Evolutionary conservation across 2,329 filamentous ascomycete genomes (phyloP), one percentile per base, ranked within the genome.

Genomic region (Exophiala dermatitidis): DNA sequence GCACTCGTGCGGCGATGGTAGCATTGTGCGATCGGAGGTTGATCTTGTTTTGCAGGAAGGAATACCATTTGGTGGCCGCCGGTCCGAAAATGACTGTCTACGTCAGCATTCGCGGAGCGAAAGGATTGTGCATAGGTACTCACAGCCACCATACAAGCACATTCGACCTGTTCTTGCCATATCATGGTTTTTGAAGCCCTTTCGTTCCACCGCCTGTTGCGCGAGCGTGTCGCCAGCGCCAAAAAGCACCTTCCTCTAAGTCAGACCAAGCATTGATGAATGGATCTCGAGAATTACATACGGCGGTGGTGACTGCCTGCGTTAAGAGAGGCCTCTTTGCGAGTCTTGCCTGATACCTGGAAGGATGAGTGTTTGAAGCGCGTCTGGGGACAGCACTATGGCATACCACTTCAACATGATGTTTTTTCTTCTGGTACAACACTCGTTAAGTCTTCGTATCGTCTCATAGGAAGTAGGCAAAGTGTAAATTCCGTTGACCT

Each of bases 181-280:
- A 65, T 91, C 85, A 69, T 98, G 91, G 60, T 86, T 85, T 62
- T 84, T 73, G 29, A 86, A 62, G 12, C 90, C 90, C 65, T 79
- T 84, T 69, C 83, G 84, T 73, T 97, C 91, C 55, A 98, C 87
- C 34, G 82, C 77, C 73, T 97, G 91, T 72, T 98, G 93, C 36
- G 93, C 89, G 62, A 94, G 84, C 56, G 86, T 77, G 73, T 98
- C 93, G 65, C 93, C 93, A 9, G 90, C 88, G 54, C 86, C 90
- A 69, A 97, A 98, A 59, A 98, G 84, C 55, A 97, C 69, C 80
- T 83, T 60, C 19, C 30, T 28, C 30, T 28, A 29, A 31, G 38
- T 59, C 42, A 60, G 47, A 26, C 29, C 42, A 8, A 33, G 29
- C 9, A 19, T 29, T 41, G 19, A 26, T 26, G 26, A n/a, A 51